phyloP scores from a whole-genome alignment of 2,329 filamentous ascomycete species.

The Sporothrix euskadiensis region DNA sequence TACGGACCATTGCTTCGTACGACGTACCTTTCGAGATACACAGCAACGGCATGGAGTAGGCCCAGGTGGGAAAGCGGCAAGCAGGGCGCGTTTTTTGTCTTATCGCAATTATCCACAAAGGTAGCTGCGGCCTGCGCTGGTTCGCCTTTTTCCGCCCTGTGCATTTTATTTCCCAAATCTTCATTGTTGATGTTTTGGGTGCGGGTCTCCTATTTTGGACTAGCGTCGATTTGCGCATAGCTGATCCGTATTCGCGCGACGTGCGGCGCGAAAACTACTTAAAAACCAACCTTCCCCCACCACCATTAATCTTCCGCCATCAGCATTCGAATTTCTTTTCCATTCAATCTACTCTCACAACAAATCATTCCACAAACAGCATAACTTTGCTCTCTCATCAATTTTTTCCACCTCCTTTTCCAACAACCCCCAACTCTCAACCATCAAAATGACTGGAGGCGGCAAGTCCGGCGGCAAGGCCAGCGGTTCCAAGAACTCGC shows the following conservation, averaged over 20 bases:
- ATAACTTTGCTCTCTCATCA: slow-evolving; percentile 34
- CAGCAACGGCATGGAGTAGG: no score
- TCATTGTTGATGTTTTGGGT: slow-evolving; percentile 20
- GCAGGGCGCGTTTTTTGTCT: background rate
- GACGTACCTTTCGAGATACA: no score
- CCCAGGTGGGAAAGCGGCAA: background rate
- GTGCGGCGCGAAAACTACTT: slow-evolving; percentile 57
- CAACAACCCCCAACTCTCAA: slow-evolving; percentile 39
- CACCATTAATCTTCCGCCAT: slow-evolving; percentile 40
- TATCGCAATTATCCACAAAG: background rate
- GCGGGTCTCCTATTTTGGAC: slow-evolving; percentile 36
- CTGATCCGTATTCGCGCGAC: slow-evolving; percentile 55
- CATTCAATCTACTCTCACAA: slow-evolving; percentile 38
- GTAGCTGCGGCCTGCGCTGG: background rate
- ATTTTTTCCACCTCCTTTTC: slow-evolving; percentile 35
- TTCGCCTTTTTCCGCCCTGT: background rate
- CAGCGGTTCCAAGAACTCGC: slow-evolving; percentile 97
- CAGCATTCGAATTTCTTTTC: slow-evolving; percentile 45
- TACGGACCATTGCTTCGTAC: no score
- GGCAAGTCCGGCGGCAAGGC: slow-evolving; percentile 99
- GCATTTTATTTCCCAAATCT: slow-evolving; percentile 21
- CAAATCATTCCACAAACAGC: slow-evolving; percentile 35
- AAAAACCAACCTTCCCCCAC: slow-evolving; percentile 52
- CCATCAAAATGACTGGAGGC: slow-evolving; percentile 97
- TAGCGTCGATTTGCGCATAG: slow-evolving; percentile 37